phyloP scores from a whole-genome alignment of 352 stramenopile genomes.

The Phytophthora sojae region DNA sequence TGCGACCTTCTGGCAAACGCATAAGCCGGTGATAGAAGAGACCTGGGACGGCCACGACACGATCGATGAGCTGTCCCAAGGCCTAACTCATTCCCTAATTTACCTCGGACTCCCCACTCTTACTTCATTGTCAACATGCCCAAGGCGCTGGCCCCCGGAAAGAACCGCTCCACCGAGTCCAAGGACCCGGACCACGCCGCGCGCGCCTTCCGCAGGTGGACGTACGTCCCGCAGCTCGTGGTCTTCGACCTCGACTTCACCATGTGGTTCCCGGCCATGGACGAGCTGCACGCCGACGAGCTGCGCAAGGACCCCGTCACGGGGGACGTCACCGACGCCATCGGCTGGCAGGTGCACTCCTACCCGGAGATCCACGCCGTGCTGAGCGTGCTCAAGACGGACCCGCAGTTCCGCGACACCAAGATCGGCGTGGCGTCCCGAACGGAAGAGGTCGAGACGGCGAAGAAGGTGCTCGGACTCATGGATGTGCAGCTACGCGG shows the following conservation, averaged over 20 bases:
- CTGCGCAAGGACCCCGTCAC: slow-evolving; percentile 75
- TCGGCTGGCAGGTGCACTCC: slow-evolving; percentile 78
- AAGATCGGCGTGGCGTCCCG: slow-evolving; percentile 77
- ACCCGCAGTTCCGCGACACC: slow-evolving; percentile 65
- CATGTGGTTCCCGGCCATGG: slow-evolving; percentile 79
- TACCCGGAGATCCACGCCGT: slow-evolving; percentile 63
- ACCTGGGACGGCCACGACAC: neutral
- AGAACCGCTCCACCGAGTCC: slow-evolving; percentile 29
- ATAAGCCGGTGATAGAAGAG: slow-evolving; percentile 7
- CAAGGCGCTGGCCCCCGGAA: slow-evolving; percentile 21
- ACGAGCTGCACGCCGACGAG: slow-evolving; percentile 79
- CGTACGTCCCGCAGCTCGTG: slow-evolving; percentile 63
- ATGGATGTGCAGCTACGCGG: neutral
- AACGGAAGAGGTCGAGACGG: slow-evolving; percentile 73
- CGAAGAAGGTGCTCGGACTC: slow-evolving; percentile 50
- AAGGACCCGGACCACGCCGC: slow-evolving; percentile 15
- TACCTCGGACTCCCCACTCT: neutral
- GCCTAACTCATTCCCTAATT: slow-evolving; percentile 1
- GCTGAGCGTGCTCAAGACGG: slow-evolving; percentile 66
- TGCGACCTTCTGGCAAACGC: neutral
- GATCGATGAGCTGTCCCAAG: neutral
- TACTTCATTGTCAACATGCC: slow-evolving; percentile 6
- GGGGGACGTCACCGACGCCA: slow-evolving; percentile 58
- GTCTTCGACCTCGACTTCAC: slow-evolving; percentile 86
- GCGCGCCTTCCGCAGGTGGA: slow-evolving; percentile 46